Percentiles rank a stretch among this genome's conserved stretches.
Conservation (phyloP, 345 rosid genomes). For the Euphorbia tirucalli region DNA sequence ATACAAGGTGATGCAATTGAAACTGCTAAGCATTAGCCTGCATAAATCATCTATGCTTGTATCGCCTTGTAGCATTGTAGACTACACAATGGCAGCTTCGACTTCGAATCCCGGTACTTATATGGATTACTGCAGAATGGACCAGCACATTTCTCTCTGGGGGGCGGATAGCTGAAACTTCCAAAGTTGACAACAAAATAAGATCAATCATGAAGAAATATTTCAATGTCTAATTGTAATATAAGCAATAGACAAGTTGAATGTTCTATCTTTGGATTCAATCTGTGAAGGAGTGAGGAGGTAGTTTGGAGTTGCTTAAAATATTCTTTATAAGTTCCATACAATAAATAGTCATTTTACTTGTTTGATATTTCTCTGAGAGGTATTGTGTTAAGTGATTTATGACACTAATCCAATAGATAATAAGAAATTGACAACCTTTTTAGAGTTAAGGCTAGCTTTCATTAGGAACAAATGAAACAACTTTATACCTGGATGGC, state of each 20-base stretch:
- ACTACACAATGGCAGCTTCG: slow-evolving; percentile 29
- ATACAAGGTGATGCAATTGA: background rate
- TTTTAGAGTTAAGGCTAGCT: too few species aligned
- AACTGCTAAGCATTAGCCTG: slow-evolving; percentile 4
- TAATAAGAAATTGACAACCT: too few species aligned
- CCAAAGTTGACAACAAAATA: background rate
- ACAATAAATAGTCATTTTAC: too few species aligned
- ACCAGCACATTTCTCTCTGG: slow-evolving; percentile 26
- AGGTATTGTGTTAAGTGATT: too few species aligned
- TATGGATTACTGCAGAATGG: slow-evolving; percentile 26
- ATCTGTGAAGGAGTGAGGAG: too few species aligned
- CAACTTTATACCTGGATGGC: slow-evolving; percentile 28
- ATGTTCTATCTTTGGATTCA: too few species aligned
- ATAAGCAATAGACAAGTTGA: too few species aligned
- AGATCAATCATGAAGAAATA: slow-evolving; percentile 1
- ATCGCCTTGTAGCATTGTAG: slow-evolving; percentile 26
- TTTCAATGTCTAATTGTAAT: too few species aligned
- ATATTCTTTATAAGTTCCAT: too few species aligned
- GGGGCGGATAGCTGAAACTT: slow-evolving; percentile 27
- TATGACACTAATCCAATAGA: too few species aligned
- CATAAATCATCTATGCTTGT: slow-evolving; percentile 10
- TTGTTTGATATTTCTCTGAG: too few species aligned
- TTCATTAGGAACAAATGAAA: background rate
- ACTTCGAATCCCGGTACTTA: slow-evolving; percentile 29
- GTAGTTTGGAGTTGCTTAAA: too few species aligned